Percentiles rank a stretch among this genome's conserved stretches.
Conservation (phyloP, 106 monocot species). For the Vanilla planifolia region DNA sequence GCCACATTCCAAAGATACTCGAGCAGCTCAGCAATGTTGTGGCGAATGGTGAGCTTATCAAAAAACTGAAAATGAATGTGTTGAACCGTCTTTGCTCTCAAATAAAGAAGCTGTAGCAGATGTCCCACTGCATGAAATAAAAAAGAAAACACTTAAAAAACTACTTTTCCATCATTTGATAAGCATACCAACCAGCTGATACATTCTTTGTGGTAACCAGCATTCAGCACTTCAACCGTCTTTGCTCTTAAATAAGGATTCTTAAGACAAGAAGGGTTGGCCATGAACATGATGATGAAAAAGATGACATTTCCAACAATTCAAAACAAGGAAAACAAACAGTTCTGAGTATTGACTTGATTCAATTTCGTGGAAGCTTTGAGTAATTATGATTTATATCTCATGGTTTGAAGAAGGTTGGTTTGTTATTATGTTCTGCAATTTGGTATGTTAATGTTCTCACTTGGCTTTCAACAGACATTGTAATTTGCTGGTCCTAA, state of each 20-base stretch:
- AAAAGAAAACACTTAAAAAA: not conserved
- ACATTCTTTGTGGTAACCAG: conserved; percentile 94
- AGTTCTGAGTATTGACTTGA: no score
- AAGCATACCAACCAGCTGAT: not conserved
- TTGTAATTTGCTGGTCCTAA: no score
- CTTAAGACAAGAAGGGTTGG: conserved; percentile 74
- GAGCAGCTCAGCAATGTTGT: conserved; percentile 94
- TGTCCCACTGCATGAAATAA: conserved; percentile 48
- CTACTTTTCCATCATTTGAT: not conserved
- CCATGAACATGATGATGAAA: conserved; percentile 99
- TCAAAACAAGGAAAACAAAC: not conserved
- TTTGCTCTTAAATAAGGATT: conserved; percentile 95
- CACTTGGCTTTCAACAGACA: no score
- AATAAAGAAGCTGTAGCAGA: conserved; percentile 74
- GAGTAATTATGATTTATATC: no score
- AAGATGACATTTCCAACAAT: conserved; percentile 8
- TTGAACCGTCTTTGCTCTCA: conserved; percentile 76
- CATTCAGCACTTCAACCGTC: conserved; percentile 99
- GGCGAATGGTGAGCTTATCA: conserved; percentile 94
- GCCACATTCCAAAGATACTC: conserved; percentile 97
- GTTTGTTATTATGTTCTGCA: no score
- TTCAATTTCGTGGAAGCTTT: no score
- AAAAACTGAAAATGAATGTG: conserved; percentile 69
- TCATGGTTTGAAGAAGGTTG: no score
- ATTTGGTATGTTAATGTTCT: no score